phyloP scores from a whole-genome alignment of 1,284 basidiomycete genomes.

The Bondarzewia mesenterica region DNA sequence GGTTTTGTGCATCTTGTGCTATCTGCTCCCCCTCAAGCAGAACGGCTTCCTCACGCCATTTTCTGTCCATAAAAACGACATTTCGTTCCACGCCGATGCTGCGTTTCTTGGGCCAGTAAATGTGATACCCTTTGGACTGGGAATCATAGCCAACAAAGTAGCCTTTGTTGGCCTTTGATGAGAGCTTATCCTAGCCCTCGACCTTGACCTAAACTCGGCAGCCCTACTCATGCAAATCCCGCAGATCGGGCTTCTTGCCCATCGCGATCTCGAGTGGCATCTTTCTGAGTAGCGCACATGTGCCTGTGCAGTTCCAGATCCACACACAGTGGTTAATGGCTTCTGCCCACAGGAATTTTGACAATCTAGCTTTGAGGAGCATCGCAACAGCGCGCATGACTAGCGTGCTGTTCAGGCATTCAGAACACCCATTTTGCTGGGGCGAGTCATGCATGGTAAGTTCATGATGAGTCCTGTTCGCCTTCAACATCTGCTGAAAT shows the following conservation, averaged over 20 bases:
- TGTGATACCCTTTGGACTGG: slow-evolving; percentile 21
- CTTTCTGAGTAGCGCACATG: slow-evolving; percentile 14
- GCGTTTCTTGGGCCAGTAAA: slow-evolving; percentile 28
- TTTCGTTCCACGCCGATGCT: slow-evolving; percentile 25
- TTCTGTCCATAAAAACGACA: slow-evolving; percentile 9
- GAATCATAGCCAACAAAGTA: slow-evolving; percentile 24
- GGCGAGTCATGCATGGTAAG: slow-evolving; percentile 28
- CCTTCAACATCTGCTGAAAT: slow-evolving; percentile 19
- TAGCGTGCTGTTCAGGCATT: slow-evolving; percentile 23
- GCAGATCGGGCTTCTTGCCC: neutral
- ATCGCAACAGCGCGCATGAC: neutral
- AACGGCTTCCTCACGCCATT: neutral
- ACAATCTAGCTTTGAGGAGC: too few species aligned
- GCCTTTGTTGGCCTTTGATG: slow-evolving; percentile 17
- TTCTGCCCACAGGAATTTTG: slow-evolving; percentile 2
- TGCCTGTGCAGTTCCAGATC: slow-evolving; percentile 24
- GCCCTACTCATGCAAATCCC: slow-evolving; percentile 7
- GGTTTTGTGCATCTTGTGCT: neutral
- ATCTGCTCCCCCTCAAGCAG: neutral
- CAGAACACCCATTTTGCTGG: slow-evolving; percentile 25
- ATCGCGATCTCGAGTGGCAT: neutral
- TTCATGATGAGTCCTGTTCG: slow-evolving; percentile 20
- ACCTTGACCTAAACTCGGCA: too few species aligned
- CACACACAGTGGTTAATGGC: slow-evolving; percentile 16
- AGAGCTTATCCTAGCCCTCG: too few species aligned